Evolutionary conservation across 768 basidiomycete genomes (phyloP).

Genomic region (Lactifluus pinguis): DNA sequence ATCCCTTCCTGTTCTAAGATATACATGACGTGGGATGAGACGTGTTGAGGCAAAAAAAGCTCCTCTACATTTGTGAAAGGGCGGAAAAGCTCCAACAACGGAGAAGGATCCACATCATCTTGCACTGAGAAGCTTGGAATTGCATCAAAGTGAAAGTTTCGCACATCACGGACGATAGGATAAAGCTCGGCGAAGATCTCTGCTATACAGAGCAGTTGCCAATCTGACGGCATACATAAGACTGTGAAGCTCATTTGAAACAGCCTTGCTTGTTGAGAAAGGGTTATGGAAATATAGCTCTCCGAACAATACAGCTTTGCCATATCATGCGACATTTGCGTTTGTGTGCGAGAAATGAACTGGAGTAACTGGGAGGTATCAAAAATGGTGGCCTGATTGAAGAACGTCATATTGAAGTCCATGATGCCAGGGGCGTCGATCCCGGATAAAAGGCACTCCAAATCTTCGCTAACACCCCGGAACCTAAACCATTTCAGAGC

Average conservation of each 20-base stretch:
- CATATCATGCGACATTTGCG: neutral
- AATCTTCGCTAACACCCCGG: neutral
- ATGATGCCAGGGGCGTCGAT: neutral
- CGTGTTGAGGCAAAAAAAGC: too few species aligned
- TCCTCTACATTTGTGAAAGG: too few species aligned
- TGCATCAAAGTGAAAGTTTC: neutral
- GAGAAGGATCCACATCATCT: too few species aligned
- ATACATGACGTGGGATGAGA: too few species aligned
- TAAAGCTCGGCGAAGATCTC: neutral
- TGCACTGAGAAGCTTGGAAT: too few species aligned
- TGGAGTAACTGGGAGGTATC: neutral
- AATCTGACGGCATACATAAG: neutral
- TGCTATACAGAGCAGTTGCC: neutral
- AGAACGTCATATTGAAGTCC: neutral
- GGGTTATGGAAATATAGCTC: neutral
- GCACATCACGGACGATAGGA: neutral
- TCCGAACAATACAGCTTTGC: neutral
- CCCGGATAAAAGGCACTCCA: neutral
- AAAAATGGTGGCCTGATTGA: neutral
- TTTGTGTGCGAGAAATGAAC: neutral
- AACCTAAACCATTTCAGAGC: neutral
- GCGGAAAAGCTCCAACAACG: too few species aligned
- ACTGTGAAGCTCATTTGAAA: neutral
- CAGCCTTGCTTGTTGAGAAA: neutral
- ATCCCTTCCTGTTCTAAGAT: too few species aligned